Conservation (phyloP, 345 rosid species). For the Physaria fendleri region DNA sequence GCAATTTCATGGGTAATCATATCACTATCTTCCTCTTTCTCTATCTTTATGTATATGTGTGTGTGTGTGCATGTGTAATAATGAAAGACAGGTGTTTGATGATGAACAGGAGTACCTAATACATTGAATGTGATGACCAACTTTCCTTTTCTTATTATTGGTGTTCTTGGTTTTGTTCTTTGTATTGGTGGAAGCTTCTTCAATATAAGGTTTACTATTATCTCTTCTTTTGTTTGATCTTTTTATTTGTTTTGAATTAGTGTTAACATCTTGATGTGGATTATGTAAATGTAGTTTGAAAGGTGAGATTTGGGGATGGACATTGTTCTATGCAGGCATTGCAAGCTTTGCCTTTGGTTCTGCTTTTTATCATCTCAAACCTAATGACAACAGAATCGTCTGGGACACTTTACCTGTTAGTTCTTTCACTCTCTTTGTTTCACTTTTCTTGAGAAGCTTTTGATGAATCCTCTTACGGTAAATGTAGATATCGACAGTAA, state of each 20-base stretch:
- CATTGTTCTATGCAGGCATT: constrained; percentile 59
- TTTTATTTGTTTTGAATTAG: background rate
- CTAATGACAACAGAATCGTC: constrained; percentile 56
- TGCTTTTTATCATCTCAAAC: constrained; percentile 85
- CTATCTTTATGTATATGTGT: background rate
- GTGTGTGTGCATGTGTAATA: constrained; percentile 11
- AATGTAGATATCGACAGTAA: background rate
- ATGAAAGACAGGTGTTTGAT: constrained; percentile 13
- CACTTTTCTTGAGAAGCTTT: background rate
- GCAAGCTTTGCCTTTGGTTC: constrained; percentile 73
- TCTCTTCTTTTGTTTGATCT: background rate
- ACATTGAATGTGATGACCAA: constrained; percentile 78
- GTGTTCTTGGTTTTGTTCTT: constrained; percentile 70
- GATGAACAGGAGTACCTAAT: constrained; percentile 67
- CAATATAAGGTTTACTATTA: constrained; percentile 42
- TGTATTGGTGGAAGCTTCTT: constrained; percentile 62
- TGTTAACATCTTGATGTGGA: background rate
- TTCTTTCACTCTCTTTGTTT: background rate
- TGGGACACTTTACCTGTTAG: constrained; percentile 87
- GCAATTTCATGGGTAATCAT: constrained; percentile 69
- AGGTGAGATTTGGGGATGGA: constrained; percentile 84
- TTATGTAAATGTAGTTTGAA: constrained; percentile 41
- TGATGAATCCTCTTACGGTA: background rate
- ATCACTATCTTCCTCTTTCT: no score
- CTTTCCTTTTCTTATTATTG: constrained; percentile 78